Evolutionary conservation across 2,329 filamentous ascomycete genomes (phyloP), one percentile per base, ranked within the genome.

Genomic region (Aspergillus sp.): DNA sequence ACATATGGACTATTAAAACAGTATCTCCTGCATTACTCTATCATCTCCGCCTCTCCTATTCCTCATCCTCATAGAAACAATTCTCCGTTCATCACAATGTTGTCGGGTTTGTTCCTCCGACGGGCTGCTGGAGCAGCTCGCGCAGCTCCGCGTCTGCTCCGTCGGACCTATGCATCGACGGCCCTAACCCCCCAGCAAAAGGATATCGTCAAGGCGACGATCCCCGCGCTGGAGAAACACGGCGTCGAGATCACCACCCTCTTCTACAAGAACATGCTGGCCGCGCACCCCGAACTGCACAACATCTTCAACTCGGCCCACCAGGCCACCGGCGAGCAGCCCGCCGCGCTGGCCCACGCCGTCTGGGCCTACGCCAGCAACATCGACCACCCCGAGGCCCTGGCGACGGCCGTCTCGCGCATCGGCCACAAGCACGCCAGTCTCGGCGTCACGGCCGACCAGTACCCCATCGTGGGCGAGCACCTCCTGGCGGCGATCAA

Each of bases 361-460:
- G 84, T 90, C 45, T 83, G 87, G 59, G 83, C 81, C 55, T 90
- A 89, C 64, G 87, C 88, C 47, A 73, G 80, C 56, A 85, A 89
- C 72, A 87, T 89, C 66, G 82, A 85, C 65, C 79, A 89, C 64
- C 79, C 89, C 0, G 80, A 77, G 43, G 79, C 75, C 25, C 77
- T 91, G 4, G 67, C 67, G 6, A 76, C 80, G 0, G 74, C 78
- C 0, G 67, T 83, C 5, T 85, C 88, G 68, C 82, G 84, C 61
- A 90, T 91, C 55, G 86, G 84, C 64, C 83, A 89, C 65, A 90
- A 89, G 69, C 88, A 91, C 68, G 86, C 81, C 58, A 86, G 83
- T 2, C 75, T 90, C 1, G 81, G 82, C 57, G 83, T 91, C 61
- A 76, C 73, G 45, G 79, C 86, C 0, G 83, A 87, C 48, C 86